Evolutionary conservation across 495 filamentous ascomycete species (phyloP), one percentile per base, ranked within the genome.

Genomic region (Cercophora samala): DNA sequence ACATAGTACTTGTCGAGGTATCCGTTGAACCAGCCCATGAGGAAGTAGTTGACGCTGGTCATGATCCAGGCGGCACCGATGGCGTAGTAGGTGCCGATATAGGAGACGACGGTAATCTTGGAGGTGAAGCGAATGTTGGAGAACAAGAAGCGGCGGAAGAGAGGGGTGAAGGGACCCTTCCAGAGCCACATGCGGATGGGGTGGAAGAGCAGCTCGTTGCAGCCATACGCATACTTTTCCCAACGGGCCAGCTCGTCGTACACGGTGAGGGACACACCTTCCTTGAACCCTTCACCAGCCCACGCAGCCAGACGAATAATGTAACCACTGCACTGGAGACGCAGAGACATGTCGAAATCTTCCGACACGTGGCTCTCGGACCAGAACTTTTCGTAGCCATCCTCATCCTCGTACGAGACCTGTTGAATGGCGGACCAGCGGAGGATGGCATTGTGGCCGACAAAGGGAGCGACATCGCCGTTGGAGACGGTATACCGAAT

Each of bases 221-320:
- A 93, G n/a, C 91, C 91, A 73, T 93, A 93, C 4, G 91, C 91
- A 76, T 93, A 93, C 76, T 93, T 93, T 71, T 93, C 90, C 90
- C 90, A 93, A 32, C 91, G 88, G 4, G 89, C 87, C 24, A 93
- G 80, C 73, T 93, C 91, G 75, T 93, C 91, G 76, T 93, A 93
- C 29, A 93, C 91, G 9, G 91, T 93, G 13, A 93, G 81, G 15
- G 91, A 93, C 25, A 93, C 91, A 67, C 91, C 91, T 73, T 93
- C 91, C 75, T 93, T 93, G 80, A 92, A 93, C 60, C 89, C 91
- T 25, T 91, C 86, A 59, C 87, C 86, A 23, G 87, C 84, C 82
- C 89, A 93, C 15, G 89, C 86, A 25, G 86, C 91, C 0, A 93
- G 82, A 13, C 91, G 88, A 68, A 93, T 86, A 69, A 88, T 87